phyloP scores from a whole-genome alignment of 352 stramenopile species.

The Phytophthora nicotianae region DNA sequence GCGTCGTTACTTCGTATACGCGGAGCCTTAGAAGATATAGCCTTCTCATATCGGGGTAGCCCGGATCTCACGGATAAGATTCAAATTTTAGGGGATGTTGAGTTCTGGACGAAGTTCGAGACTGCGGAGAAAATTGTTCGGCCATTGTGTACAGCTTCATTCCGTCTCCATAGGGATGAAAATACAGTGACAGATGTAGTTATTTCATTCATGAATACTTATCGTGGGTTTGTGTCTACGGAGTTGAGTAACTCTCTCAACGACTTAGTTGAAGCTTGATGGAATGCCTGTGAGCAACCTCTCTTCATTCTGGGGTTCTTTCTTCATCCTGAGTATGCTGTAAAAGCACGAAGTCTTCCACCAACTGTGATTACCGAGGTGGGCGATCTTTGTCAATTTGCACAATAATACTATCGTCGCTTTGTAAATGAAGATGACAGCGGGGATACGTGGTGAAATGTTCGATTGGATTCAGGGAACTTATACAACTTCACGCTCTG shows the following conservation, averaged over 20 bases:
- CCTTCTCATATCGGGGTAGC: too few relatives aligned
- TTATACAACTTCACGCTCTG: neutral
- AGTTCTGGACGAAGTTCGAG: too few relatives aligned
- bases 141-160: neutral
- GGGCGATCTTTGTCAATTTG: too few relatives aligned
- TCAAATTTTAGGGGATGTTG: too few relatives aligned
- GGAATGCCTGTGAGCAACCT: neutral
- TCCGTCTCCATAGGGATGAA: constrained; percentile 1
- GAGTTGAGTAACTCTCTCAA: neutral
- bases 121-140: neutral
- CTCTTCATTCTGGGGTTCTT: too few relatives aligned
- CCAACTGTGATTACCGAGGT: too few relatives aligned
- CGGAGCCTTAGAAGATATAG: constrained; percentile 9
- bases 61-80: too few relatives aligned
- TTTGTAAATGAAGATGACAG: constrained; percentile 2
- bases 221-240: neutral
- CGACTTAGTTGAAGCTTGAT: constrained; percentile 1
- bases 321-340: too few relatives aligned
- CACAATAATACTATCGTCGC: too few relatives aligned
- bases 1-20: constrained; percentile 13
- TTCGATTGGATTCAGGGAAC: neutral
- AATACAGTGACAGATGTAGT: neutral
- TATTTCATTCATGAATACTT: neutral
- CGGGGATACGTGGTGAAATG: constrained; percentile 1
- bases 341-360: too few relatives aligned